Conservation (phyloP, 345 rosid genomes). For the Isatis tinctoria region DNA sequence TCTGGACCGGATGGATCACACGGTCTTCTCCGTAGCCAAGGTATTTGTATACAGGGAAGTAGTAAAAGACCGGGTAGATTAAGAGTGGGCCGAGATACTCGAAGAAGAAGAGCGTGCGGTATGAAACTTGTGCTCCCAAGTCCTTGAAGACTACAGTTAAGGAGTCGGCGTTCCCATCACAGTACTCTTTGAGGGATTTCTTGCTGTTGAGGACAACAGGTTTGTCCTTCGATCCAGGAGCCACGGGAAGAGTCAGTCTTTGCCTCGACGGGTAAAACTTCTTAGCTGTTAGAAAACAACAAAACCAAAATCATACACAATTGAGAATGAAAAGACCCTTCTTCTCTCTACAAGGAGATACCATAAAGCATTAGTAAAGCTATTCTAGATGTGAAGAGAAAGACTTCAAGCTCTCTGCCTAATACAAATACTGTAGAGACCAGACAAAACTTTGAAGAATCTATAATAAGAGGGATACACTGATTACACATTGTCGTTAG, state of each 20-base stretch:
- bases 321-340: not conserved
- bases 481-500: not conserved
- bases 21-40: conserved; percentile 66
- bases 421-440: not conserved
- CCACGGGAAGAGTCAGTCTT: conserved; percentile 81
- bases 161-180: conserved; percentile 50
- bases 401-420: not conserved
- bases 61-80: conserved; percentile 85
- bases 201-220: conserved; percentile 61
- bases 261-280: conserved; percentile 94
- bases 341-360: not conserved
- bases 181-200: conserved; percentile 69
- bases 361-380: not conserved
- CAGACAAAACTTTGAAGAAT: not conserved
- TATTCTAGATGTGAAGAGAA: not conserved
- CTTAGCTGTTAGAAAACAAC: conserved; percentile 51
- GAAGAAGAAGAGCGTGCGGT: conserved; percentile 89
- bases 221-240: conserved; percentile 71
- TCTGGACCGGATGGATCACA: conserved; percentile 78
- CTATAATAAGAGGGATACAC: not conserved
- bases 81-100: conserved; percentile 92
- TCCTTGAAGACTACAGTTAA: conserved; percentile 85
- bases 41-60: conserved; percentile 70
- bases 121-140: conserved; percentile 93
- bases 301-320: not conserved